Conservation (phyloP, 306 rosid species). For the Cercis canadensis region DNA sequence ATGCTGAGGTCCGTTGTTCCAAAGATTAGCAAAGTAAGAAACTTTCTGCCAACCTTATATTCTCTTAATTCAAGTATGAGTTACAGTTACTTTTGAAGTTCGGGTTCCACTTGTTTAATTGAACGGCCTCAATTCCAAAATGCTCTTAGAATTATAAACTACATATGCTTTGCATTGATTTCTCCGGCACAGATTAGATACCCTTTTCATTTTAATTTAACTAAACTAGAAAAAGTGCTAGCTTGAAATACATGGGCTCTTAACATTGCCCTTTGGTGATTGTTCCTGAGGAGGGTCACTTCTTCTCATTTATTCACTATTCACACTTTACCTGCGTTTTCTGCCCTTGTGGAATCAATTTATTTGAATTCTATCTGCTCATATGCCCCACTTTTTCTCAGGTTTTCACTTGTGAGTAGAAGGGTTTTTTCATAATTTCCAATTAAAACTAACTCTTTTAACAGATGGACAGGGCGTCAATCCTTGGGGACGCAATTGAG, state of each 20-base stretch:
- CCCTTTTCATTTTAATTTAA: too few species aligned
- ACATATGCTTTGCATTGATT: too few species aligned
- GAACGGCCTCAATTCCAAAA: too few species aligned
- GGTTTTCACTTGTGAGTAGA: neutral
- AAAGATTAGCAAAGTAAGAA: conserved; percentile 91
- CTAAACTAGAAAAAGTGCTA: neutral
- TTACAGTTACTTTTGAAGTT: neutral
- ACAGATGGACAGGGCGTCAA: conserved; percentile 99
- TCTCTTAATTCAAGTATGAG: conserved; percentile 5
- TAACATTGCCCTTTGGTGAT: too few species aligned
- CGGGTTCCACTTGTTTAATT: neutral
- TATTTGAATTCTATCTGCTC: neutral
- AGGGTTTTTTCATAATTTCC: too few species aligned
- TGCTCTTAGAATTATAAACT: too few species aligned
- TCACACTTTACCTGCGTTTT: neutral
- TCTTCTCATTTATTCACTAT: neutral
- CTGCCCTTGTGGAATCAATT: neutral
- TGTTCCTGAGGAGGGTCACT: too few species aligned
- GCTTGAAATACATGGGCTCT: neutral
- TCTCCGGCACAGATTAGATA: too few species aligned
- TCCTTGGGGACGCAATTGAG: conserved; percentile 96
- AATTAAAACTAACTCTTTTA: neutral
- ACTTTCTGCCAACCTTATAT: neutral
- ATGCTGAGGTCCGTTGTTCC: conserved; percentile 99
- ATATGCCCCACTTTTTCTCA: too few species aligned